These are phyloP conservation scores for Acanthamoeba sp. DNA, from an alignment of 208 protist genomes.

Conservation along the genomic window DNA sequence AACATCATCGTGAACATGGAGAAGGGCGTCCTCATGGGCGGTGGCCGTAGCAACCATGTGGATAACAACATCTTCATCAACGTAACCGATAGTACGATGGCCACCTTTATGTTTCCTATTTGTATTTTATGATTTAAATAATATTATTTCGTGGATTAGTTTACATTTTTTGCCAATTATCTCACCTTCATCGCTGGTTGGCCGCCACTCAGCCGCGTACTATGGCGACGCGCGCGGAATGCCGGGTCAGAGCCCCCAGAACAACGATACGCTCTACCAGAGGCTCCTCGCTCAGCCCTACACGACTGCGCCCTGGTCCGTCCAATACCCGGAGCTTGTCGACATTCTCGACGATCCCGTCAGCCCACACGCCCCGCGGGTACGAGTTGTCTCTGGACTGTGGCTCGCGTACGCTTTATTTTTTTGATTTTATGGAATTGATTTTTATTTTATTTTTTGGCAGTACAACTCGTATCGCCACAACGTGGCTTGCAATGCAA, in stretches of 20 bases:
- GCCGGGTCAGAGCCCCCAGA: background rate
- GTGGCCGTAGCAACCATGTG: slow-evolving; percentile 28
- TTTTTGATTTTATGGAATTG: background rate
- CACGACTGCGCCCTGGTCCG: background rate
- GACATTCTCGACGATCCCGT: background rate
- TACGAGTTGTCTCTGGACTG: background rate
- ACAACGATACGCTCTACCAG: background rate
- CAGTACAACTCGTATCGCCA: background rate
- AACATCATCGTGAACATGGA: slow-evolving; percentile 30
- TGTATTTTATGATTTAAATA: background rate
- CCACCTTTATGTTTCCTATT: background rate
- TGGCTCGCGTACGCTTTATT: background rate
- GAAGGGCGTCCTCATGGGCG: background rate
- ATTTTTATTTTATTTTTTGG: too few relatives aligned
- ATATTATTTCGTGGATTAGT: too few relatives aligned
- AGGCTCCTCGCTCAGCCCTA: background rate
- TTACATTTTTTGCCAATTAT: background rate
- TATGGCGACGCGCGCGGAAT: background rate
- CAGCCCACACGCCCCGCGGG: background rate
- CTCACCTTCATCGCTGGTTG: background rate
- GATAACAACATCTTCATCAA: slow-evolving; percentile 60
- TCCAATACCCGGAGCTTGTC: background rate
- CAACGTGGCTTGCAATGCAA: slow-evolving; percentile 1
- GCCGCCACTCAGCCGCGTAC: background rate
- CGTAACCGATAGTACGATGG: background rate